Evolutionary conservation across 805 yeast genomes (phyloP).

Genomic region (Candida arabinofermentans): DNA sequence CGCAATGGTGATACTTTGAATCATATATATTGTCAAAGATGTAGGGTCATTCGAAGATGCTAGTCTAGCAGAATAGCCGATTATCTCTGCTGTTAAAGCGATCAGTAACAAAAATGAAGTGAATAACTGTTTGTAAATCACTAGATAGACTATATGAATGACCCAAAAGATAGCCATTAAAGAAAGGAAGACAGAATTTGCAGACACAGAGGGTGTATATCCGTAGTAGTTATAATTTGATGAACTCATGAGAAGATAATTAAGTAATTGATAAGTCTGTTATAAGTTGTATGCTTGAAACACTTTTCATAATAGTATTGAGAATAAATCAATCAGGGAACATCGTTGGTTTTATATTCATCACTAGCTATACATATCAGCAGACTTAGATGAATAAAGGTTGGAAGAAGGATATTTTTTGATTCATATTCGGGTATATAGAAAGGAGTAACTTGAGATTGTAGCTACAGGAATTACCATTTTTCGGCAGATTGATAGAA

Average conservation of each 20-base stretch:
- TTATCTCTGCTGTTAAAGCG: constrained; percentile 57
- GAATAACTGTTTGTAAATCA: constrained; percentile 58
- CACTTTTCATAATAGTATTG: too few species aligned
- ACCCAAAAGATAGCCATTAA: constrained; percentile 47
- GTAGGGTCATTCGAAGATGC: constrained; percentile 36
- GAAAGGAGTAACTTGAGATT: too few species aligned
- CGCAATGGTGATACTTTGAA: constrained; percentile 67
- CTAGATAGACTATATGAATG: constrained; percentile 39
- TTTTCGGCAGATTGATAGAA: too few species aligned
- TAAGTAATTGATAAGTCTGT: too few species aligned
- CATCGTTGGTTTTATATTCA: too few species aligned
- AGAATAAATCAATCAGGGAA: too few species aligned
- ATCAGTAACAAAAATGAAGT: constrained; percentile 52
- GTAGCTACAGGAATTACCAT: too few species aligned
- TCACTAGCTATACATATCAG: too few species aligned
- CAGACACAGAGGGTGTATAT: constrained; percentile 48
- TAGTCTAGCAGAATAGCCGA: constrained; percentile 64
- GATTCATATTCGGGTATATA: too few species aligned
- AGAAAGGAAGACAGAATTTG: constrained; percentile 53
- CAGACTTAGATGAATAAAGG: too few species aligned
- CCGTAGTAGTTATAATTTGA: constrained; percentile 32
- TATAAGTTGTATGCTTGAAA: too few species aligned
- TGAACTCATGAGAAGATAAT: not conserved
- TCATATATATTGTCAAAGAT: constrained; percentile 41
- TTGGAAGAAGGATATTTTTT: too few species aligned